phyloP scores from a whole-genome alignment of 257 asterid species.

The Solanum chmielewskii region DNA sequence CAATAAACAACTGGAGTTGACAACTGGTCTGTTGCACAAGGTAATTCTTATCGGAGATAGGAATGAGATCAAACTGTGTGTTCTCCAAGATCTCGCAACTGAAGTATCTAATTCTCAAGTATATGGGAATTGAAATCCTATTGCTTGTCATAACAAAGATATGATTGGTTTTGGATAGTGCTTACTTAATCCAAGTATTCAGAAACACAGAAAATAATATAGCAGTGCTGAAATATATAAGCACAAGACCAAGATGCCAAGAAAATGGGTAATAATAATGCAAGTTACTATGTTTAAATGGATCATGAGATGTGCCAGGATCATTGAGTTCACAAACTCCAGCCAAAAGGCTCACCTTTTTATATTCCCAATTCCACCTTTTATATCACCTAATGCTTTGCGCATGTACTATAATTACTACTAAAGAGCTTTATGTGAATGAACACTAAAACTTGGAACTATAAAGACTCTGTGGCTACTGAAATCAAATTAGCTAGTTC shows the following conservation, averaged over 20 bases:
- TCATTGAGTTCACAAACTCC: conserved; percentile 14
- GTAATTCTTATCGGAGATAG: not conserved
- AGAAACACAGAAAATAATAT: not conserved
- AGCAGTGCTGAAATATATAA: not conserved
- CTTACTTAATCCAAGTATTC: not conserved
- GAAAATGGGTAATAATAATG: not conserved
- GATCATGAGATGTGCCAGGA: conserved; percentile 39
- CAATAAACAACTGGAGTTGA: not conserved
- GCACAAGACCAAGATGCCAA: not conserved
- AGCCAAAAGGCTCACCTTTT: conserved; percentile 68
- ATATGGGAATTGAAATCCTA: not conserved
- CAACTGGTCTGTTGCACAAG: not conserved
- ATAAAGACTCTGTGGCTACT: not conserved
- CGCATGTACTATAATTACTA: not conserved
- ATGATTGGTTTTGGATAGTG: not conserved
- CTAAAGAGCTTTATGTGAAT: not conserved
- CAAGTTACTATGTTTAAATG: conserved; percentile 37
- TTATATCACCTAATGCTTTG: not conserved
- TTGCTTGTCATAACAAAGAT: not conserved
- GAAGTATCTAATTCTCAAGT: not conserved
- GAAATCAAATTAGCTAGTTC: not conserved
- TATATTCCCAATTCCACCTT: not conserved
- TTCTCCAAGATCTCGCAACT: not conserved
- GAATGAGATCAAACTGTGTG: not conserved
- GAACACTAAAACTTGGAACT: not conserved